phyloP scores from a whole-genome alignment of 352 stramenopile species.

The Globisporangium apiculatum region DNA sequence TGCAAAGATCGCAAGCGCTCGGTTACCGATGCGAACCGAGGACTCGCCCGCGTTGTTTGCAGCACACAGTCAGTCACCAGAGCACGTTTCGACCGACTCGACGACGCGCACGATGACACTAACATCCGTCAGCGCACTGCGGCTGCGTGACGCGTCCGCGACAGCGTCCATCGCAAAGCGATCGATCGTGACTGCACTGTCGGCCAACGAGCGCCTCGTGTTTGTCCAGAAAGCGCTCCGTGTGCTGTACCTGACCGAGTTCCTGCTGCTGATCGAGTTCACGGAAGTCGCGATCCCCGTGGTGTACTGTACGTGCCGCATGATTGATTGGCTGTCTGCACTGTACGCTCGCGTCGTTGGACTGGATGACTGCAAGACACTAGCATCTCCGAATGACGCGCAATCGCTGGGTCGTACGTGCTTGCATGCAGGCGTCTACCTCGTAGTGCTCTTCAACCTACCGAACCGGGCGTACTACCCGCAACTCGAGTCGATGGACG shows the following conservation, averaged over 20 bases:
- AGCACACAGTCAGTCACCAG: not conserved
- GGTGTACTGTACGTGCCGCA: constrained; percentile 26
- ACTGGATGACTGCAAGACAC: too few species aligned
- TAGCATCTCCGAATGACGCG: too few species aligned
- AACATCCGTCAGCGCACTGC: not conserved
- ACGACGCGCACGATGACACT: not conserved
- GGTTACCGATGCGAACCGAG: not conserved
- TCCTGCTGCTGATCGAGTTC: constrained; percentile 34
- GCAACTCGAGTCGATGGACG: constrained; percentile 17
- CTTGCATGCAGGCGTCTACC: constrained; percentile 13
- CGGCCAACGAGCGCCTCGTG: constrained; percentile 11
- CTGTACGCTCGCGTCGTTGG: too few species aligned
- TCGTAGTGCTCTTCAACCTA: constrained; percentile 20
- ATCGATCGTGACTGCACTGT: not conserved
- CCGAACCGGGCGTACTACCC: constrained; percentile 25
- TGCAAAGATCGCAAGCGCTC: not conserved
- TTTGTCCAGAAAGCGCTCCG: constrained; percentile 15
- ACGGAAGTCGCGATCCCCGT: constrained; percentile 30
- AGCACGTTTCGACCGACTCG: not conserved
- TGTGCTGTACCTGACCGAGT: constrained; percentile 38
- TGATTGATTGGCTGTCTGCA: not conserved
- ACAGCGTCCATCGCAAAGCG: not conserved
- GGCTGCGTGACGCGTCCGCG: not conserved
- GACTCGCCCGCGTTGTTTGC: not conserved
- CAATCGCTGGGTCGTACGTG: too few species aligned